phyloP scores from a whole-genome alignment of 805 yeast genomes.

The Candida berthetii region DNA sequence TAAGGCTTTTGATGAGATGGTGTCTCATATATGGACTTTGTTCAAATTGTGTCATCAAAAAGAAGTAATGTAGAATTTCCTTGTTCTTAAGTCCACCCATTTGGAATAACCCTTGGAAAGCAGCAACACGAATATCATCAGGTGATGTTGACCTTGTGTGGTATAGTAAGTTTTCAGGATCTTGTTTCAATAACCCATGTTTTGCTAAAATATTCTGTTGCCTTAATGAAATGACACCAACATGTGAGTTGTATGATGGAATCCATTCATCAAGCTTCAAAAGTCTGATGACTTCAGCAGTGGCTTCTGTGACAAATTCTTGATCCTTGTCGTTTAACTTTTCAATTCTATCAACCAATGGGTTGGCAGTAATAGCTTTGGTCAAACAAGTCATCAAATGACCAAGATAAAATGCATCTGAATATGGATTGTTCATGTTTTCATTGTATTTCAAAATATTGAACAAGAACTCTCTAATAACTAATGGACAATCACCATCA shows the following conservation, averaged over 20 bases:
- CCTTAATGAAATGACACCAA: conserved; percentile 50
- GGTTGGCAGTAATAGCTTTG: conserved; percentile 25
- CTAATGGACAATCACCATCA: conserved; percentile 54
- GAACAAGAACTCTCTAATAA: conserved; percentile 55
- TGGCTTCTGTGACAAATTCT: conserved; percentile 37
- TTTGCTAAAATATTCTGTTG: conserved; percentile 56
- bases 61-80: conserved; percentile 53
- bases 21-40: conserved; percentile 44
- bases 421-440: conserved; percentile 69
- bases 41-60: conserved; percentile 51
- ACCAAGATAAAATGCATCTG: conserved; percentile 64
- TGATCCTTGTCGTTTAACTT: conserved; percentile 21
- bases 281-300: conserved; percentile 67
- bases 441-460: conserved; percentile 80
- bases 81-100: conserved; percentile 75
- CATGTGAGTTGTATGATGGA: conserved; percentile 58
- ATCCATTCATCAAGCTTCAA: conserved; percentile 82
- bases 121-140: conserved; percentile 53
- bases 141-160: conserved; percentile 42
- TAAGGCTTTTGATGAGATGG: conserved; percentile 40
- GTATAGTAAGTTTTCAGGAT: conserved; percentile 48
- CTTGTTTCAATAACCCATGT: conserved; percentile 43
- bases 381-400: conserved; percentile 52
- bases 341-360: conserved; percentile 6
- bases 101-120: conserved; percentile 62